Evolutionary conservation across 352 stramenopile species (phyloP), one percentile per base, ranked within the genome.

Genomic region (Blastocystis sp.): DNA sequence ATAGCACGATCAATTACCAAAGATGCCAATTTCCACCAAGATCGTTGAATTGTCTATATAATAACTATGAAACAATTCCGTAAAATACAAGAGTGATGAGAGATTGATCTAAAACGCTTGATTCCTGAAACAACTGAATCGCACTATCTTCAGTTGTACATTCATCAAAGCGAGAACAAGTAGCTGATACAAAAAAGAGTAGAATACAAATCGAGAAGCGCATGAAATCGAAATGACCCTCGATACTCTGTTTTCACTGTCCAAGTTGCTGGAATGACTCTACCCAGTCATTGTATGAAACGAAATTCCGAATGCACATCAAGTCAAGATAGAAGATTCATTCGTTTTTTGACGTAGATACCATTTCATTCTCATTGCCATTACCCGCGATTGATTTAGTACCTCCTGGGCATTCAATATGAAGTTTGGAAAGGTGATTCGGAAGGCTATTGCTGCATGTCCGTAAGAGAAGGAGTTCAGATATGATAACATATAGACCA

Each of bases 381-480:
- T 13, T 33, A 33, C 6, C 13, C 6, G 19, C 56, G 15, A 13
- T n/a, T 62, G 56, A 62, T 76, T 44, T 24, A 76, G 22, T 33
- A 58, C 22, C 22, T 44, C 64, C 64, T 58, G 64, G 57, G 5
- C 44, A 58, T n/a, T 27, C 64, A 54, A 24, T 58, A 88, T 88
- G 77, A 73, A 88, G 33, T 88, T 88, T 44, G 77, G 77, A 27
- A 88, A 88, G 53, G 62, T 88, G 37, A 88, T 88, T 68, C 48
- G 62, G 24, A 73, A 77, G 24, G 77, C 77, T n/a, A 48, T 88
- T 58, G 33, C 30, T n/a, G 62, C 53, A 75, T 73, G 58, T 48
- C 77, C 77, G 70, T 81, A 81, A n/a, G 70, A 51, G 37, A 54
- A 5, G 40, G 48, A n/a, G 19, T 40, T 81, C 0, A n/a, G 44